Percentiles rank a stretch among this genome's conserved stretches.
phyloP scores from a whole-genome alignment of 2,329 filamentous ascomycete genomes.

The Trichoderma hamatum region DNA sequence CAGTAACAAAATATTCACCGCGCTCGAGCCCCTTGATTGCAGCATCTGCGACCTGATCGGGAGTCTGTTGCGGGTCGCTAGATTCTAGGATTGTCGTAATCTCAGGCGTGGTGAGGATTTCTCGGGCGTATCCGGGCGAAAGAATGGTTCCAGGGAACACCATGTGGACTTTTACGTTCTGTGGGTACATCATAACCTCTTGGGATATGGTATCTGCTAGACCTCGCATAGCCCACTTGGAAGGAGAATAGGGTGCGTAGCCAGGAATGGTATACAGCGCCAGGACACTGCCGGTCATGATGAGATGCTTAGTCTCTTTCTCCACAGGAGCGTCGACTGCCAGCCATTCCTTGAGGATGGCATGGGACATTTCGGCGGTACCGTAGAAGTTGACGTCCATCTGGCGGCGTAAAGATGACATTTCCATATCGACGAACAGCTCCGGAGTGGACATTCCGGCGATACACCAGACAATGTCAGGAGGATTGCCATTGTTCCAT shows the following conservation, averaged over 20 bases:
- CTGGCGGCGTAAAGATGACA: constrained; percentile 69
- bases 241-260: constrained; percentile 80
- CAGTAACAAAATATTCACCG: constrained; percentile 79
- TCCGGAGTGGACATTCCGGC: constrained; percentile 75
- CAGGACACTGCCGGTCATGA: constrained; percentile 80
- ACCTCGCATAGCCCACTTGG: constrained; percentile 82
- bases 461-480: constrained; percentile 90
- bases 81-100: constrained; percentile 80
- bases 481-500: constrained; percentile 75
- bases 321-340: constrained; percentile 49
- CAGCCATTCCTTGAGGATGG: constrained; percentile 76
- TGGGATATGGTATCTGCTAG: constrained; percentile 82
- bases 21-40: constrained; percentile 75
- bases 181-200: constrained; percentile 85
- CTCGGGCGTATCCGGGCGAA: constrained; percentile 72
- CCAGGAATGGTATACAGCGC: constrained; percentile 79
- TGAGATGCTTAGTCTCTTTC: constrained; percentile 69
- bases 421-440: constrained; percentile 75
- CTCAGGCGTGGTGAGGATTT: constrained; percentile 78
- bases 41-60: constrained; percentile 72
- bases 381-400: constrained; percentile 96
- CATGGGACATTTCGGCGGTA: constrained; percentile 81
- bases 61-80: constrained; percentile 76
- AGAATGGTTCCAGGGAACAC: constrained; percentile 85
- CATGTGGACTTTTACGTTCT: constrained; percentile 77